These are phyloP conservation scores for Vachellia pachyceras DNA, from an alignment of 306 rosid genomes.

Conservation along the genomic window DNA sequence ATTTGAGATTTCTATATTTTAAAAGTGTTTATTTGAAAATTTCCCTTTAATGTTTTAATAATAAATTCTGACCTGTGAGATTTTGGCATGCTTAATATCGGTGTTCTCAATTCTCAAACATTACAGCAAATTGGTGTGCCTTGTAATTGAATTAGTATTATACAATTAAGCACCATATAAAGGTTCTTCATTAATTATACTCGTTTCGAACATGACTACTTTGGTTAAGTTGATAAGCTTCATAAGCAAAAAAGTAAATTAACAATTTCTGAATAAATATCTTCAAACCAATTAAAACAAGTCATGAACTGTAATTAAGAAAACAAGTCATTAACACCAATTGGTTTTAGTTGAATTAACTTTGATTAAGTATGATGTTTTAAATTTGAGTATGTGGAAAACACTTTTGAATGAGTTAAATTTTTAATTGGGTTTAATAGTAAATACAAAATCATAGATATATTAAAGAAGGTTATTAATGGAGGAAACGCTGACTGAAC, in stretches of 20 bases:
- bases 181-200: neutral
- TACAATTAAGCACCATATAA: neutral
- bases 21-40: too few species aligned
- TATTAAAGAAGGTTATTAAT: neutral
- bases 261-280: neutral
- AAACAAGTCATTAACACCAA: too few species aligned
- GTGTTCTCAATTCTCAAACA: neutral
- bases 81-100: neutral
- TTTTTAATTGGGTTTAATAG: too few species aligned
- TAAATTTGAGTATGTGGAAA: too few species aligned
- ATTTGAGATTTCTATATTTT: too few species aligned
- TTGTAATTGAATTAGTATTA: neutral
- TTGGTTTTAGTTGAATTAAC: too few species aligned
- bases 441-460: too few species aligned
- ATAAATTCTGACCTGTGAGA: neutral
- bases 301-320: too few species aligned
- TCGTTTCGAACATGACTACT: neutral
- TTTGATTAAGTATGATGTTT: too few species aligned
- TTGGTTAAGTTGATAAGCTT: neutral
- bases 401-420: too few species aligned
- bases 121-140: neutral
- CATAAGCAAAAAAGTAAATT: neutral
- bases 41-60: neutral
- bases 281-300: neutral
- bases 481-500: slow-evolving; percentile 30